Evolutionary conservation across 371 early-diverging fungal species (phyloP).

Genomic region (Smittium mucronatum): DNA sequence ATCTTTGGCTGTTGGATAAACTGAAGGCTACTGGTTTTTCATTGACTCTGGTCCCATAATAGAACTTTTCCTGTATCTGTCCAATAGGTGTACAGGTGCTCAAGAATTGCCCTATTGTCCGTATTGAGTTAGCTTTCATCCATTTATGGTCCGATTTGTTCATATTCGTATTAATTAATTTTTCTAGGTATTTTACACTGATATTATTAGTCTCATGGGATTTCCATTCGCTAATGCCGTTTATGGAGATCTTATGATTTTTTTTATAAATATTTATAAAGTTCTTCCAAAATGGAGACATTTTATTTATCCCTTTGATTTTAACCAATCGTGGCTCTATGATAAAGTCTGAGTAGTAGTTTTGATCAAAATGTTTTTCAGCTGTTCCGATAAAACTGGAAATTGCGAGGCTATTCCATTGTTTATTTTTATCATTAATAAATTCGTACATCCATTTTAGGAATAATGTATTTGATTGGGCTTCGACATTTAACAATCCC

Average conservation of each 20-base stretch:
- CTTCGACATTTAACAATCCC: background rate
- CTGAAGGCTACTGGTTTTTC: no score
- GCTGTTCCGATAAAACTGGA: background rate
- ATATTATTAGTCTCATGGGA: background rate
- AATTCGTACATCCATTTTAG: background rate
- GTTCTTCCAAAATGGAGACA: no score
- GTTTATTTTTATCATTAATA: background rate
- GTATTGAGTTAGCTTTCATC: background rate
- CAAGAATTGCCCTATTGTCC: background rate
- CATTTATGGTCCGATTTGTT: background rate
- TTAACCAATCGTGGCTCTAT: background rate
- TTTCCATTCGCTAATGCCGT: background rate
- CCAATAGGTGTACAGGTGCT: background rate
- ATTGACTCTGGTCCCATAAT: background rate
- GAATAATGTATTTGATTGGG: slow-evolving; percentile 2
- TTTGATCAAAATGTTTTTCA: background rate
- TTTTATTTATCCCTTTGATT: no score
- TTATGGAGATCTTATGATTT: background rate
- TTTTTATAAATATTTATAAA: background rate
- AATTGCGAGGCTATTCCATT: background rate
- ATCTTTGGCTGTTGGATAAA: no score
- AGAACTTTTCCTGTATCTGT: background rate
- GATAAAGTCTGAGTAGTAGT: background rate
- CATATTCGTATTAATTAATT: background rate
- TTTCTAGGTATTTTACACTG: background rate